phyloP scores from a whole-genome alignment of 495 filamentous ascomycete genomes.

The Tuber borchii region DNA sequence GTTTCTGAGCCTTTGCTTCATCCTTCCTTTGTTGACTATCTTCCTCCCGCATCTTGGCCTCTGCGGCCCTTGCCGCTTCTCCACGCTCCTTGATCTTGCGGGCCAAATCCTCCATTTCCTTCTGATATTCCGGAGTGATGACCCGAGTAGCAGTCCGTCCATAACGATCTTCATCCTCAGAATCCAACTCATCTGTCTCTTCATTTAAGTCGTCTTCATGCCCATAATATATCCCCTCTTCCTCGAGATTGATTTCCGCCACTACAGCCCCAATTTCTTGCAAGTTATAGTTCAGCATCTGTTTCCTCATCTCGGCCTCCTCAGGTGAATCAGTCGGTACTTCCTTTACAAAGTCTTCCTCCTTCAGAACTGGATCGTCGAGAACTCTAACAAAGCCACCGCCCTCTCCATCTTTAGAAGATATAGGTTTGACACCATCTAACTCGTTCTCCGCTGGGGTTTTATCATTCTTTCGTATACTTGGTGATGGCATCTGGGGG shows the following conservation, averaged over 20 bases:
- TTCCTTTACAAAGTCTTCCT: slow-evolving; percentile 28
- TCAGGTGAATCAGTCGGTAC: slow-evolving; percentile 63
- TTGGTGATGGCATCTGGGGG: slow-evolving; percentile 10
- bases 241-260: slow-evolving; percentile 83
- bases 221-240: slow-evolving; percentile 54
- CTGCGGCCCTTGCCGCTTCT: slow-evolving; percentile 14
- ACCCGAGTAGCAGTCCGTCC: slow-evolving; percentile 60
- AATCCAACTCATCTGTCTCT: slow-evolving; percentile 49
- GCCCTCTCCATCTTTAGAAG: slow-evolving; percentile 25
- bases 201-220: slow-evolving; percentile 55
- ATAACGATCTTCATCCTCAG: slow-evolving; percentile 57
- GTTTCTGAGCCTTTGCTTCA: slow-evolving; percentile 26
- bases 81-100: slow-evolving; percentile 46
- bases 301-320: slow-evolving; percentile 69
- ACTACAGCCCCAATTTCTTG: slow-evolving; percentile 80
- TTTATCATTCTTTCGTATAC: slow-evolving; percentile 6
- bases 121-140: slow-evolving; percentile 64
- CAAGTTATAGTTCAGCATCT: slow-evolving; percentile 89
- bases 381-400: slow-evolving; percentile 33
- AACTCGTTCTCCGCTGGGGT: not conserved
- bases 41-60: slow-evolving; percentile 19
- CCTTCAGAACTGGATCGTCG: slow-evolving; percentile 22
- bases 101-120: slow-evolving; percentile 78
- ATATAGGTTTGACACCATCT: slow-evolving; percentile 11
- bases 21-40: slow-evolving; percentile 16